Evolutionary conservation across 2,329 filamentous ascomycete genomes (phyloP).

Genomic region (Phoma sp.): DNA sequence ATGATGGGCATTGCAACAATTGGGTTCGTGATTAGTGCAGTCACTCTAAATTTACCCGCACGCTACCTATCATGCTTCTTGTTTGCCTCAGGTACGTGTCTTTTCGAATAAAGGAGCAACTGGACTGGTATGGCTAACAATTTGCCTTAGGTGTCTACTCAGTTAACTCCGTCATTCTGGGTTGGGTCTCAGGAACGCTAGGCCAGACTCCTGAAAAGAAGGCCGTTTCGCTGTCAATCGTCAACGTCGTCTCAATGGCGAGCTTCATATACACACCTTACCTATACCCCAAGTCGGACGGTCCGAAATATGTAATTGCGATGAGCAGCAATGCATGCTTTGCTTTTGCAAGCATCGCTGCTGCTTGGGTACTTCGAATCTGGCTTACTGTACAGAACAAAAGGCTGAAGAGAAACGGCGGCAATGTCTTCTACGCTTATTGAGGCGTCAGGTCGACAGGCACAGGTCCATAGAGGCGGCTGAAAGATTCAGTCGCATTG

Average conservation of each 20-base stretch:
- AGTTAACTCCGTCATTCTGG: slow-evolving; percentile 44
- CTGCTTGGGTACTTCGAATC: slow-evolving; percentile 22
- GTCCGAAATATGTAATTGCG: slow-evolving; percentile 31
- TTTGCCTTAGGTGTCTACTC: slow-evolving; percentile 25
- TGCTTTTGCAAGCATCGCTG: slow-evolving; percentile 20
- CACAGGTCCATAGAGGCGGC: too few species aligned
- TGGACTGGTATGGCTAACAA: too few species aligned
- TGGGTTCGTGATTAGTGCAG: slow-evolving; percentile 48
- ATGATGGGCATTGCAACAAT: slow-evolving; percentile 47
- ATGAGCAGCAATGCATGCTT: slow-evolving; percentile 33
- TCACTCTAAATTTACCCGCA: slow-evolving; percentile 47
- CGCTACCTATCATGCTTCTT: slow-evolving; percentile 38
- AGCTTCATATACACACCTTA: slow-evolving; percentile 53
- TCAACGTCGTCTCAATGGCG: slow-evolving; percentile 52
- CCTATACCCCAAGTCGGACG: slow-evolving; percentile 43
- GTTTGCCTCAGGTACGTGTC: slow-evolving; percentile 29
- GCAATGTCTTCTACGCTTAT: slow-evolving; percentile 26
- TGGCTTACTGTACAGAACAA: slow-evolving; percentile 23
- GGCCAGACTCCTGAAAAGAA: slow-evolving; percentile 55
- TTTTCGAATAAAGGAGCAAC: neutral
- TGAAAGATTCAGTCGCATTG: too few species aligned
- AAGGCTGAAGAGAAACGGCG: slow-evolving; percentile 14
- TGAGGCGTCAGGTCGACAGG: too few species aligned
- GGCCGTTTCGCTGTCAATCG: slow-evolving; percentile 52
- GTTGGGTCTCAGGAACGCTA: slow-evolving; percentile 53